Evolutionary conservation across 768 basidiomycete genomes (phyloP).

Genomic region (Calocybe cyanea): DNA sequence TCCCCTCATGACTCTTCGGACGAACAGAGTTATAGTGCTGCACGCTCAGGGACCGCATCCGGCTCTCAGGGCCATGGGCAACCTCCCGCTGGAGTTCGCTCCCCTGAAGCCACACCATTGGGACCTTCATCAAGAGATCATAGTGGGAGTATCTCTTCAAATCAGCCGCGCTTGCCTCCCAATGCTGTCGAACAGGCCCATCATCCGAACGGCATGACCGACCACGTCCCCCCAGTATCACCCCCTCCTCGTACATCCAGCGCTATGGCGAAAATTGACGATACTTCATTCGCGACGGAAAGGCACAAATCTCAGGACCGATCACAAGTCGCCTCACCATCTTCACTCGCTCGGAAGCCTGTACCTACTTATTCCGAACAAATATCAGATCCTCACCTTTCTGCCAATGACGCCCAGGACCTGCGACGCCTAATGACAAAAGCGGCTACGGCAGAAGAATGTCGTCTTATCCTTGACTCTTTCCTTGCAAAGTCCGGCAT

Average conservation of each 20-base stretch:
- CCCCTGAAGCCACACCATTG: background rate
- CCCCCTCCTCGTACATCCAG: constrained; percentile 1
- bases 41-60: constrained; percentile 25
- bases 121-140: constrained; percentile 4
- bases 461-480: constrained; percentile 80
- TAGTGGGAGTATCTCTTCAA: constrained; percentile 8
- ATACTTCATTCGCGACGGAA: background rate
- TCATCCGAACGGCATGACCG: background rate
- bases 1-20: constrained; percentile 42
- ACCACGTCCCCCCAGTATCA: background rate
- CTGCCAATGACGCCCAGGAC: constrained; percentile 51
- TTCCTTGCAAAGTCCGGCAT: constrained; percentile 65
- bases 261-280: constrained; percentile 1
- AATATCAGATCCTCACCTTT: constrained; percentile 21
- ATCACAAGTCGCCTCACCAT: constrained; percentile 3
- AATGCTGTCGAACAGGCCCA: constrained; percentile 1
- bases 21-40: constrained; percentile 23
- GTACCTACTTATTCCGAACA: constrained; percentile 13
- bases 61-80: constrained; percentile 20
- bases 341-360: constrained; percentile 16
- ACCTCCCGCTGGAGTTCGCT: constrained; percentile 9
- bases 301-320: constrained; percentile 3
- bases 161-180: constrained; percentile 7
- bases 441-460: constrained; percentile 78
- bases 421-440: constrained; percentile 63